phyloP scores from a whole-genome alignment of 495 filamentous ascomycete genomes.

The Aspergillus incahuasiensis region DNA sequence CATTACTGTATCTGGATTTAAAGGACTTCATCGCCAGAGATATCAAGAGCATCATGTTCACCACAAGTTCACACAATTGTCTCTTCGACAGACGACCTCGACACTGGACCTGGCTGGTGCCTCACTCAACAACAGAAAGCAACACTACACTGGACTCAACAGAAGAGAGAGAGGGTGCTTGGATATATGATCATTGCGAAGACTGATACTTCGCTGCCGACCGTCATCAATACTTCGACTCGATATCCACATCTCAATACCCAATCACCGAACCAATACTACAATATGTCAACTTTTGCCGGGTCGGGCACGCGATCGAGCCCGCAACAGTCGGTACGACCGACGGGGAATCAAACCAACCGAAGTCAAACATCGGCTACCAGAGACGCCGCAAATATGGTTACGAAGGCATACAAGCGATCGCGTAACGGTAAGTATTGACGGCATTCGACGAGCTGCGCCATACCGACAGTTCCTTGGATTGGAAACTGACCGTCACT shows the following conservation, averaged over 20 bases:
- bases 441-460: not conserved
- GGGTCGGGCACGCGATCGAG: not conserved
- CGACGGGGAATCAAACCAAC: not conserved
- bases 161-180: not conserved
- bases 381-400: not conserved
- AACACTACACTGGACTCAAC: not conserved
- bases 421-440: slow-evolving; percentile 10
- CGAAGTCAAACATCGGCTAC: not conserved
- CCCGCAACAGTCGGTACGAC: not conserved
- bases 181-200: not conserved
- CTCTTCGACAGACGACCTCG: not conserved
- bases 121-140: not conserved
- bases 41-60: slow-evolving; percentile 16
- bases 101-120: not conserved
- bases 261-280: not conserved
- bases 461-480: not conserved
- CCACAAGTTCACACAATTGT: slow-evolving; percentile 1
- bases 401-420: slow-evolving; percentile 7
- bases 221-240: not conserved
- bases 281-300: not conserved
- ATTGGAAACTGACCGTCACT: not conserved
- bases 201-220: not conserved
- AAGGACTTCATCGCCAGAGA: slow-evolving; percentile 10
- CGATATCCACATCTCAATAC: not conserved
- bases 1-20: slow-evolving; percentile 9